Conservation (phyloP, 1,139 yeast species). For the Kodamaea sp. region DNA sequence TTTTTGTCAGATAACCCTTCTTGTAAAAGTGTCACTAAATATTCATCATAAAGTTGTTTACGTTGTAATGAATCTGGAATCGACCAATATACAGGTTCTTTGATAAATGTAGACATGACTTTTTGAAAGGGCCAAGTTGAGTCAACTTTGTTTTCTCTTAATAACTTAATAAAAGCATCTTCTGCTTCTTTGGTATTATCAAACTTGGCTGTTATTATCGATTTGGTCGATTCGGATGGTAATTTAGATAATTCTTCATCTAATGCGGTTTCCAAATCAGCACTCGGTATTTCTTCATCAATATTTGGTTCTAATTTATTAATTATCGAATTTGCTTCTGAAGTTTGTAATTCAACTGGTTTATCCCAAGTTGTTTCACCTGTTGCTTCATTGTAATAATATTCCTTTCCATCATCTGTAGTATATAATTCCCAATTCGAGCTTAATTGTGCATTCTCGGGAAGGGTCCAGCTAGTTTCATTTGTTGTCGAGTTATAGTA, state of each 20-base stretch:
- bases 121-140: slow-evolving; percentile 73
- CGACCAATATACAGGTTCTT: slow-evolving; percentile 67
- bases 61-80: slow-evolving; percentile 59
- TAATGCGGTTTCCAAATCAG: slow-evolving; percentile 10
- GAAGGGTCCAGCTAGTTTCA: slow-evolving; percentile 81
- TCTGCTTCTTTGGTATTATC: slow-evolving; percentile 35
- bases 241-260: slow-evolving; percentile 14
- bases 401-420: slow-evolving; percentile 67
- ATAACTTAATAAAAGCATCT: slow-evolving; percentile 47
- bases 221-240: slow-evolving; percentile 6
- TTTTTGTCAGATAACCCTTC: slow-evolving; percentile 53
- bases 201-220: slow-evolving; percentile 16
- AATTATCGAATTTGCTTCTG: background rate
- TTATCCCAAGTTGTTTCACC: slow-evolving; percentile 78
- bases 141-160: slow-evolving; percentile 55
- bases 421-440: slow-evolving; percentile 61
- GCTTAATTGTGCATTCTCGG: slow-evolving; percentile 44
- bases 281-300: slow-evolving; percentile 4
- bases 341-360: slow-evolving; percentile 45
- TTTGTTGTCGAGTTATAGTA: slow-evolving; percentile 65
- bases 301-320: slow-evolving; percentile 1
- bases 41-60: slow-evolving; percentile 63
- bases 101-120: slow-evolving; percentile 58
- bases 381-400: slow-evolving; percentile 66
- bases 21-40: slow-evolving; percentile 51